Evolutionary conservation across 2,329 filamentous ascomycete species (phyloP).

Genomic region (Hypoxylon sp.): DNA sequence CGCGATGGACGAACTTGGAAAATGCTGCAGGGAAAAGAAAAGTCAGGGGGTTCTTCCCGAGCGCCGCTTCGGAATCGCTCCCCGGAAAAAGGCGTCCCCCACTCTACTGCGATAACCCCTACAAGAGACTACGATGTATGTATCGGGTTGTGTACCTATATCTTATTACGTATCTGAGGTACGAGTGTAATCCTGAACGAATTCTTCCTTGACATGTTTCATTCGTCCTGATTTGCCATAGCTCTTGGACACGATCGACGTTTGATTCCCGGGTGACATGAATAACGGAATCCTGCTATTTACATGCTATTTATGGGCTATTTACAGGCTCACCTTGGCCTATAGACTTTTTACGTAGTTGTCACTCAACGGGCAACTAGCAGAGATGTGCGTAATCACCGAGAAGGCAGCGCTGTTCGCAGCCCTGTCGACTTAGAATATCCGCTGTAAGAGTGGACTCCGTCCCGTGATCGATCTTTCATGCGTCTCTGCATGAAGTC

Average conservation of each 20-base stretch:
- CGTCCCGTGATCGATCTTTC: constrained; percentile 43
- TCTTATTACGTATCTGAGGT: constrained; percentile 21
- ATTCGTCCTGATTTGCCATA: constrained; percentile 18
- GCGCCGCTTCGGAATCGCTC: constrained; percentile 42
- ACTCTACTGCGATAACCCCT: constrained; percentile 27
- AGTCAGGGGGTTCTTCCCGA: constrained; percentile 30
- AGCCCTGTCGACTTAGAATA: constrained; percentile 22
- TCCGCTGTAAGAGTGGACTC: constrained; percentile 21
- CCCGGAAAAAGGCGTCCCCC: constrained; percentile 39
- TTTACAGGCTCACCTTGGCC: constrained; percentile 1
- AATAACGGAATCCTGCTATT: constrained; percentile 20
- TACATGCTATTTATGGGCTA: background rate
- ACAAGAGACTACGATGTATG: constrained; percentile 9
- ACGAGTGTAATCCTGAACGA: constrained; percentile 4
- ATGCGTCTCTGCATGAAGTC: constrained; percentile 42
- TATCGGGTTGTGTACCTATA: constrained; percentile 26
- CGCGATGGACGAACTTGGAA: constrained; percentile 38
- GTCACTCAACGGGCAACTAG: background rate
- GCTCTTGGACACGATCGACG: constrained; percentile 20
- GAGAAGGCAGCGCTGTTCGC: constrained; percentile 9
- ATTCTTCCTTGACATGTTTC: constrained; percentile 20
- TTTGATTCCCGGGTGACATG: constrained; percentile 27
- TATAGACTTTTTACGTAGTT: background rate
- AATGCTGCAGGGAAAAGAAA: constrained; percentile 28
- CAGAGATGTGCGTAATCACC: background rate